phyloP scores from a whole-genome alignment of 108 stramenopile species.

The Fragilariopsis cylindrus region DNA sequence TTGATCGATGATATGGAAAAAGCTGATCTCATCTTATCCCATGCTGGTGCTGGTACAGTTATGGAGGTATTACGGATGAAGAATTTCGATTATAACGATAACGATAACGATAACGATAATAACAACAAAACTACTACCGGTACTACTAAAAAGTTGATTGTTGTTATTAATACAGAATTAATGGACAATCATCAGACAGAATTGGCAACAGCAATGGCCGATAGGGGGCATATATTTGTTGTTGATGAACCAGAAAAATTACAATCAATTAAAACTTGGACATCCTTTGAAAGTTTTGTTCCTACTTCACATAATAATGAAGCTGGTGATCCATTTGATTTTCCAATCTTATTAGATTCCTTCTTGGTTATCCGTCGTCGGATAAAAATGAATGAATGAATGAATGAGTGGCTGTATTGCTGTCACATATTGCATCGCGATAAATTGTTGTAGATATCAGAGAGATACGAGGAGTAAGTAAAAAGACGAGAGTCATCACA shows the following conservation, averaged over 20 bases:
- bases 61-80: conserved; percentile 75
- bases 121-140: too few relatives aligned
- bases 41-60: conserved; percentile 94
- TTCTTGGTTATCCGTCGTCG: conserved; percentile 28
- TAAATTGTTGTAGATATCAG: too few relatives aligned
- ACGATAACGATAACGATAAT: too few relatives aligned
- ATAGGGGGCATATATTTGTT: conserved; percentile 56
- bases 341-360: conserved; percentile 43
- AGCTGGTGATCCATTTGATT: conserved; percentile 35
- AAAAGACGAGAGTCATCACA: too few relatives aligned
- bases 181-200: conserved; percentile 98
- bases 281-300: conserved; percentile 34
- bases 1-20: conserved; percentile 74
- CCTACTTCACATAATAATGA: conserved; percentile 25
- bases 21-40: conserved; percentile 86
- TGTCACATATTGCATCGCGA: too few relatives aligned
- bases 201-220: conserved; percentile 83
- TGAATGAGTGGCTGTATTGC: too few relatives aligned
- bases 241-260: conserved; percentile 40
- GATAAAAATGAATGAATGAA: neutral
- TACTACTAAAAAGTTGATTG: conserved; percentile 50
- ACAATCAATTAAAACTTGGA: conserved; percentile 30
- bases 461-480: too few relatives aligned
- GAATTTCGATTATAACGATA: neutral
- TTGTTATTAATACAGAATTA: conserved; percentile 84